These are phyloP conservation scores for Hypsizygus marmoreus DNA, from an alignment of 768 basidiomycete genomes.

Conservation along the genomic window DNA sequence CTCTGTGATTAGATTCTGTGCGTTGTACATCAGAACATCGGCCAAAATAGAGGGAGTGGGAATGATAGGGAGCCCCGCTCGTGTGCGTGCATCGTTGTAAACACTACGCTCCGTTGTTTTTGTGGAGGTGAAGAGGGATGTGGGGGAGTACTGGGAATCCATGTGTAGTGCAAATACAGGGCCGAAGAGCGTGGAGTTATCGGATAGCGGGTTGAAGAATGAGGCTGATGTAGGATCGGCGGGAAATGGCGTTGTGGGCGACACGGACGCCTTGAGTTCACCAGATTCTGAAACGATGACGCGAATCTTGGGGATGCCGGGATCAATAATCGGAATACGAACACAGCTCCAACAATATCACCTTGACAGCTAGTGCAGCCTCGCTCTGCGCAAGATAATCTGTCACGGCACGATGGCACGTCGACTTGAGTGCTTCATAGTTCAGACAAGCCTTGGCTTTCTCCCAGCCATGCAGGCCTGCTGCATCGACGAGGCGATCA, in stretches of 20 bases:
- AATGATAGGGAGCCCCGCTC: constrained; percentile 46
- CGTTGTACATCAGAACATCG: constrained; percentile 71
- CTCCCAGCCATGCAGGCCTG: constrained; percentile 53
- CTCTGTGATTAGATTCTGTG: constrained; percentile 54
- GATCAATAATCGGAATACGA: constrained; percentile 9
- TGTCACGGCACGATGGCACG: constrained; percentile 49
- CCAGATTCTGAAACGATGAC: constrained; percentile 47
- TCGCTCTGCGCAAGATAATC: constrained; percentile 21
- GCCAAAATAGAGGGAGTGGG: constrained; percentile 27
- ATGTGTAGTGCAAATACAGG: constrained; percentile 49
- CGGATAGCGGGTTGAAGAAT: constrained; percentile 34
- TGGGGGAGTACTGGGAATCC: constrained; percentile 55
- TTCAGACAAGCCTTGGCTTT: constrained; percentile 35
- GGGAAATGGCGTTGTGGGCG: constrained; percentile 31
- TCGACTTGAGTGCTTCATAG: constrained; percentile 37
- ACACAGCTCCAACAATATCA: constrained; percentile 11
- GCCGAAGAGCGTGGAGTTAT: constrained; percentile 20
- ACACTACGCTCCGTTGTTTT: constrained; percentile 68
- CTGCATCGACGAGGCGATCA: constrained; percentile 58
- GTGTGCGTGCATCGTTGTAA: constrained; percentile 66
- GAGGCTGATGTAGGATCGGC: constrained; percentile 42
- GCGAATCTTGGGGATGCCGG: constrained; percentile 48
- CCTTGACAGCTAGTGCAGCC: constrained; percentile 31
- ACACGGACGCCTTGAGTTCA: constrained; percentile 33
- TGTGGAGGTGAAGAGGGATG: constrained; percentile 60